Base-by-base conservation (phyloP, 305 asterid genomes). In the Fraxinus latifolia region DNA sequence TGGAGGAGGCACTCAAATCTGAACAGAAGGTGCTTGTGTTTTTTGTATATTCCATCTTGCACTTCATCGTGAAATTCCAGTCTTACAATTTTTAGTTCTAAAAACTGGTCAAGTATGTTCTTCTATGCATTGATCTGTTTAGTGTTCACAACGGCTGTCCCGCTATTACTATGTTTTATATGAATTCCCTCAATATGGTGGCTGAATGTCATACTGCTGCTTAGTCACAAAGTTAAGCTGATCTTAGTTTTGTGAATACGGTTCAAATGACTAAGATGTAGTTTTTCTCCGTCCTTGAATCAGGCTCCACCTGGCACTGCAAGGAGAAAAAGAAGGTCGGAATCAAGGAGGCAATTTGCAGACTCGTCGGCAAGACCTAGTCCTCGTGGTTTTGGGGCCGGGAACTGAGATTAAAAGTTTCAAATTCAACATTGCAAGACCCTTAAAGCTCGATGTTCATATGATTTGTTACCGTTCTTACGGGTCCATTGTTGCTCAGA, bases 241-340 rank as follows among this genome's bases (percentile, higher is more conserved):
- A 34, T 60, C 50, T 7, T 67, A 29, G 84, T 32, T 42, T 70
- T 25, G 29, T 77, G 85, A 77, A 68, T 82, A 23, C 14, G 14
- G 12, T 77, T 15, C 19, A 36, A 31, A 9, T 53, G 79, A 33
- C 27, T 50, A 5, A 77, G 3, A 58, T 75, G 4, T 17, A 2
- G 58, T 17, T 67, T 73, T 27, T 32, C 39, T 50, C 17, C 62
- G 19, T 14, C 78, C 12, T 75, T 83, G 74, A 55, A 77, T 73
- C 92, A 95, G 99, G 93, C 93, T 65, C 98, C 99, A 77, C 95
- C 96, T n/a, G 97, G 99, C 47, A 93, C 97, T 58, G 97, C 97
- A 23, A 91, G 97, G 91, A 93, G 97, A 84, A 96, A 94, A 87
- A 89, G 87, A 82, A 92, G 81, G 88, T 82, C 96, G 72, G 97